Evolutionary conservation across 192 early-diverging fungal species (phyloP), one percentile per base, ranked within the genome.

Genomic region (Gryganskiella cystojenkinii): DNA sequence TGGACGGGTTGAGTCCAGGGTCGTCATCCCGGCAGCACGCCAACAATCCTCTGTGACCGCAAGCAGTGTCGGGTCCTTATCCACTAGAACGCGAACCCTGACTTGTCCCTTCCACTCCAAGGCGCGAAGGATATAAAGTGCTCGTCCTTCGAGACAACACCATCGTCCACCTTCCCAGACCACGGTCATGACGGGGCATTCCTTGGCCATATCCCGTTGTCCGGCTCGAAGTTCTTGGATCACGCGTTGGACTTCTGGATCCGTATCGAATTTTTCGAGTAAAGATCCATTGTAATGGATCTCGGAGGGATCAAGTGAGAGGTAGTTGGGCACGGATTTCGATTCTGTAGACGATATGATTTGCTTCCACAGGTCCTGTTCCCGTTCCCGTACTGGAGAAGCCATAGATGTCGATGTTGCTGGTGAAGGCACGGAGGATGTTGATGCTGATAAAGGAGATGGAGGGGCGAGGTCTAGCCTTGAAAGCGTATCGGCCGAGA

Each of bases 81-180:
- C 66, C 6, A 78, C 74, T 34, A 78, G 50, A 14, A 78, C 74
- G 6, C 67, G 65, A 2, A 78, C 74, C 0, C 67, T 53, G n/a
- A 78, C 74, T 31, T 68, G 59, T 5, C 74, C 74, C 20, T 69
- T 52, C 74, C 74, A 78, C 11, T 64, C 56, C 33, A 78, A 13
- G 17, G 66, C 61, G 17, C 64, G 55, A 22, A 78, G 49, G 68
- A 78, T 78, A 42, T 78, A 78, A 60, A 78, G 50, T 11, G 74
- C 64, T 50, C 74, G 65, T 17, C 74, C 74, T 25, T 78, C 74
- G 13, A 78, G 66, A 34, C 74, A 78, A 25, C 74, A 78, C 74
- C 74, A 78, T 27, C 74, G 60, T 8, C 74, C 74, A 11, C 66
- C 60, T 19, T 78, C 74, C 74, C 74, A 78, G 19, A 78, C 65